phyloP scores from a whole-genome alignment of 2,329 filamentous ascomycete species.

The Arthrobotrys iridis region DNA sequence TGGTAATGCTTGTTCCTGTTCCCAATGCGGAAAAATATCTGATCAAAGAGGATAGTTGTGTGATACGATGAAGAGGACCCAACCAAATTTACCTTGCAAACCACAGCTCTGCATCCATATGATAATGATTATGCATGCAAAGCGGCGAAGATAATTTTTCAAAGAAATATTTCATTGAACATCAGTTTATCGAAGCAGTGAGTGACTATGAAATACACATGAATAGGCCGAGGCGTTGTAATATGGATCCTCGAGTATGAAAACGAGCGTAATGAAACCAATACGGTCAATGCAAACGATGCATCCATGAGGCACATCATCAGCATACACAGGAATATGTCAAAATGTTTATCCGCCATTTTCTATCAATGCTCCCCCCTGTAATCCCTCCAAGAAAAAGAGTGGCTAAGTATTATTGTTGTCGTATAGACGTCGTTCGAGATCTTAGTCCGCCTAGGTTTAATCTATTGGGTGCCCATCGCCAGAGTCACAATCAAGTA shows the following conservation, averaged over 20 bases:
- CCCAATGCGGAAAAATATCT: no score
- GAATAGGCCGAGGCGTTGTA: not conserved
- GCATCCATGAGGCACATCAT: constrained; percentile 6
- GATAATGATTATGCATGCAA: no score
- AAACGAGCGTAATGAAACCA: constrained; percentile 13
- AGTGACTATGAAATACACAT: constrained; percentile 3
- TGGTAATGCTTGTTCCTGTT: no score
- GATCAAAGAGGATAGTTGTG: no score
- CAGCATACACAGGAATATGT: not conserved
- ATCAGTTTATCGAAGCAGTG: not conserved
- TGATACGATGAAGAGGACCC: no score
- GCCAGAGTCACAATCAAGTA: constrained; percentile 47
- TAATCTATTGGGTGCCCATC: constrained; percentile 20
- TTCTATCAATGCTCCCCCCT: not conserved
- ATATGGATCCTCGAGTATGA: not conserved
- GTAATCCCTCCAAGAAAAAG: not conserved
- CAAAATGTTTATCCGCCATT: not conserved
- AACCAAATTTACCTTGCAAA: no score
- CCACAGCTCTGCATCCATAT: no score
- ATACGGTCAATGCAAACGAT: not conserved
- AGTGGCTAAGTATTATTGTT: not conserved
- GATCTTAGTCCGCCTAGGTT: not conserved
- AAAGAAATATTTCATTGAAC: not conserved
- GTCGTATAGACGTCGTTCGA: not conserved
- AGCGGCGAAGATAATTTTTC: no score